Conservation (phyloP, 768 basidiomycete genomes). For the Lentinula sp. region DNA sequence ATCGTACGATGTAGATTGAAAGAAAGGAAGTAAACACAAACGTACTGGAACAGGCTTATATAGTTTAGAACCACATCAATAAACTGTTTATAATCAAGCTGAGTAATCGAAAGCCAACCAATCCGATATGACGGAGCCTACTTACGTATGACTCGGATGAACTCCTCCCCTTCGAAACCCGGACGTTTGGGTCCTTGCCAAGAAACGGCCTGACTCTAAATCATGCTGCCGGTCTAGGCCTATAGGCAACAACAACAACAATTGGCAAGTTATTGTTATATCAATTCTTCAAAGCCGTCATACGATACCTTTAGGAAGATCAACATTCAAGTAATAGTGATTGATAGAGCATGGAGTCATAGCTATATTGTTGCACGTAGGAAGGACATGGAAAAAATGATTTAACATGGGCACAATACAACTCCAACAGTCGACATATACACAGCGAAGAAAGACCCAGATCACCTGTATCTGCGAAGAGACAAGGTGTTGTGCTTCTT, state of each 20-base stretch:
- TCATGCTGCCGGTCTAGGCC: no score
- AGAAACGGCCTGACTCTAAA: no score
- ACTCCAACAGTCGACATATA: not conserved
- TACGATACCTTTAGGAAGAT: no score
- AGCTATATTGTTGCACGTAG: not conserved
- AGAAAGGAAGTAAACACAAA: not conserved
- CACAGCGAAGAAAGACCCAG: not conserved
- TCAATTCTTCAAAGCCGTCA: no score
- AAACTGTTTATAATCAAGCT: not conserved
- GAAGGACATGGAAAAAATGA: not conserved
- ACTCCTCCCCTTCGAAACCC: not conserved
- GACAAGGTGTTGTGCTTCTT: slow-evolving; percentile 98
- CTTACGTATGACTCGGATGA: not conserved
- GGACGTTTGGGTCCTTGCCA: not conserved
- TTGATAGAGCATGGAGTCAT: not conserved
- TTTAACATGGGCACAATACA: not conserved
- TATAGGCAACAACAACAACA: no score
- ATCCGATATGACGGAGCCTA: not conserved
- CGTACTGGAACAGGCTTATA: not conserved
- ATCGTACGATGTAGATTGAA: not conserved
- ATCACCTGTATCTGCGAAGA: slow-evolving; percentile 83
- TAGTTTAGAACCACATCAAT: not conserved
- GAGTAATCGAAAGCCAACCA: not conserved
- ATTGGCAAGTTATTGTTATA: no score
- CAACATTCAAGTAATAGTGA: not conserved